A percentile compares a stretch with the other conserved stretches of the same genome.
Evolutionary conservation across 352 stramenopile species (phyloP).

Genomic region (Phytopythium ostracodes): DNA sequence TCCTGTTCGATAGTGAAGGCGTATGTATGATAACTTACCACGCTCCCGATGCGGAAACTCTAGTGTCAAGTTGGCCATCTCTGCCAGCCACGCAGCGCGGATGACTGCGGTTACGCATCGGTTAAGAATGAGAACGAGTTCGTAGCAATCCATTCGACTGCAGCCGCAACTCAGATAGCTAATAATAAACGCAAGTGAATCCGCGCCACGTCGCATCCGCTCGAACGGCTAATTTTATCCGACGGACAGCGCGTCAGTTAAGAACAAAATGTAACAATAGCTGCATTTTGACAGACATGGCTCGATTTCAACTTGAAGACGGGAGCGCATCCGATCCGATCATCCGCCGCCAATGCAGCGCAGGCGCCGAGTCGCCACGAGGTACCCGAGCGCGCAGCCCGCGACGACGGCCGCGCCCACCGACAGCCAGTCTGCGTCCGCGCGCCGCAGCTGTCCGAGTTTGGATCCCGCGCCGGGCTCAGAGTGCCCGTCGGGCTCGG

Average conservation of each 20-base stretch:
- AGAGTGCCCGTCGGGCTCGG: background rate
- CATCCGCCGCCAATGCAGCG: constrained; percentile 3
- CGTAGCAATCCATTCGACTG: background rate
- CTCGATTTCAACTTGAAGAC: background rate
- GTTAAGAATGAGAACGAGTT: background rate
- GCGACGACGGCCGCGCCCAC: constrained; percentile 23
- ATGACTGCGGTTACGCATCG: background rate
- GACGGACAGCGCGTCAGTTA: background rate
- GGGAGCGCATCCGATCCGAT: background rate
- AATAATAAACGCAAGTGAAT: too few relatives aligned
- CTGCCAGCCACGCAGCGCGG: background rate
- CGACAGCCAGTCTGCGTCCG: constrained; percentile 16
- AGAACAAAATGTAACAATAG: background rate
- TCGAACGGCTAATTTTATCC: background rate
- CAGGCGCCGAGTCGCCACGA: constrained; percentile 13
- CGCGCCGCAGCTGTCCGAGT: background rate
- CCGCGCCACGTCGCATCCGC: too few relatives aligned
- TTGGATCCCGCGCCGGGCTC: background rate
- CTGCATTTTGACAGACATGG: too few relatives aligned
- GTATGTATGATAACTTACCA: too few relatives aligned
- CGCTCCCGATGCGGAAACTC: too few relatives aligned
- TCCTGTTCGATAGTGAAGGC: too few relatives aligned
- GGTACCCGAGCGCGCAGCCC: constrained; percentile 27
- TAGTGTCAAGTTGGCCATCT: too few relatives aligned
- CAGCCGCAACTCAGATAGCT: too few relatives aligned